Evolutionary conservation across 805 yeast genomes (phyloP), one percentile per base, ranked within the genome.

Genomic region (Candida argentea): DNA sequence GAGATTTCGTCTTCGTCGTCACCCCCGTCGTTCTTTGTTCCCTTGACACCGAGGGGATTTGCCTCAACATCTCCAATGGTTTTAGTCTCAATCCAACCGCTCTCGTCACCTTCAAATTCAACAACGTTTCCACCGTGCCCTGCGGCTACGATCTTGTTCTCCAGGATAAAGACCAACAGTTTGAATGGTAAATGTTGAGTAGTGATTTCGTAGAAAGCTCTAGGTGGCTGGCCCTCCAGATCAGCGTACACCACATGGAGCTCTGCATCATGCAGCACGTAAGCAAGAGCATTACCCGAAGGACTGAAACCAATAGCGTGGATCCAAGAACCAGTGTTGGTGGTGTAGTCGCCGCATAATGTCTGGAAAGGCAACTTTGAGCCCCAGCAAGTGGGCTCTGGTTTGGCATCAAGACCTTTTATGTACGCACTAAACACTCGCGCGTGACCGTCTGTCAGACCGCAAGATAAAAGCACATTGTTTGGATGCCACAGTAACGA

Each of bases 51-150:
- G 20, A 60, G 73, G 41, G 74, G 86, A 27, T 52, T 55, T 25
- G 50, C 53, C 41, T 53, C 48, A 33, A 58, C 64, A 39, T 55
- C 56, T 49, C 83, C 94, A 33, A 69, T 50, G 57, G 65, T 39
- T 67, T 59, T 50, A 52, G 73, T 34, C 49, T 62, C 82, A 62
- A 60, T 45, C 94, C 94, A 68, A 30, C 72, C 72, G 16, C 55
- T 39, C 34, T 68, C 74, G 39, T 64, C 59, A 24, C 94, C 95
- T 43, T 73, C 68, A 49, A 82, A 89, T 22, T 85, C 77, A 28
- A 87, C 73, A 29, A 95, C 94, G 55, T 83, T 84, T 57, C 93
- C 81, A 52, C 84, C 86, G 58, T 79, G 86, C 27, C 99, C 99
- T 3, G 87, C 97, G 21, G 82, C 91, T 30, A 86, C 67, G 27